Percentiles rank a stretch among this genome's conserved stretches.
phyloP scores from a whole-genome alignment of 805 yeast species.

The Zygosaccharomyces gambellarensis region DNA sequence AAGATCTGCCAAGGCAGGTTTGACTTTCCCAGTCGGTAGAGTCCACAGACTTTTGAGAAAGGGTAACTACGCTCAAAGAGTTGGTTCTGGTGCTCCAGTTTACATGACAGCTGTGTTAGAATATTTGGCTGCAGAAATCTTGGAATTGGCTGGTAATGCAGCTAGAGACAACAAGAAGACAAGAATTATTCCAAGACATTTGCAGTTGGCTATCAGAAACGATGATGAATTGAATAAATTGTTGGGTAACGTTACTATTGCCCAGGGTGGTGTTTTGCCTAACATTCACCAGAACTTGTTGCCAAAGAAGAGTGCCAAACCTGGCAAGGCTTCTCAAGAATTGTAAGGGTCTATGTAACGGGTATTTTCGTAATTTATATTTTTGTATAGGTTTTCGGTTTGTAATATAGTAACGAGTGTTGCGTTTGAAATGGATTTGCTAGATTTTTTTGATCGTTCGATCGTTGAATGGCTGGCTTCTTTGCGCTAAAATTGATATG shows the following conservation, averaged over 20 bases:
- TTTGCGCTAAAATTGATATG: too few species aligned
- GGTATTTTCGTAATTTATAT: neutral
- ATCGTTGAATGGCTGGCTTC: too few species aligned
- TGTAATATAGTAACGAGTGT: slow-evolving; percentile 4
- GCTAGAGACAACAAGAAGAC: slow-evolving; percentile 99
- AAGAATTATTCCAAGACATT: slow-evolving; percentile 98
- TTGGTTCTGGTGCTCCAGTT: slow-evolving; percentile 99
- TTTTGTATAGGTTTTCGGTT: slow-evolving; percentile 5
- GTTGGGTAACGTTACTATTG: slow-evolving; percentile 88
- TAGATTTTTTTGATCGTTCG: neutral
- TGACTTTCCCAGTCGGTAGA: slow-evolving; percentile 99
- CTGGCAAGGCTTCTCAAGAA: slow-evolving; percentile 62
- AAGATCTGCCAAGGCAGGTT: slow-evolving; percentile 97
- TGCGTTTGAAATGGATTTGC: neutral
- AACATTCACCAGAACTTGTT: slow-evolving; percentile 91
- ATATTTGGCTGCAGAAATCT: slow-evolving; percentile 95
- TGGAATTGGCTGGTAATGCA: slow-evolving; percentile 98
- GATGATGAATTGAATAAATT: slow-evolving; percentile 98
- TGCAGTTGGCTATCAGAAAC: slow-evolving; percentile 97
- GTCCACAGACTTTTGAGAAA: slow-evolving; percentile 94
- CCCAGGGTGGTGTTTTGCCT: slow-evolving; percentile 99
- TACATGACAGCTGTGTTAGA: slow-evolving; percentile 95
- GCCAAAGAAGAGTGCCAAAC: slow-evolving; percentile 67
- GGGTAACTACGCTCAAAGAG: slow-evolving; percentile 97
- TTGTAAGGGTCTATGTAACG: slow-evolving; percentile 37